Evolutionary conservation across 2,329 filamentous ascomycete genomes (phyloP).

Genomic region (Sarocladiaceae sp.): DNA sequence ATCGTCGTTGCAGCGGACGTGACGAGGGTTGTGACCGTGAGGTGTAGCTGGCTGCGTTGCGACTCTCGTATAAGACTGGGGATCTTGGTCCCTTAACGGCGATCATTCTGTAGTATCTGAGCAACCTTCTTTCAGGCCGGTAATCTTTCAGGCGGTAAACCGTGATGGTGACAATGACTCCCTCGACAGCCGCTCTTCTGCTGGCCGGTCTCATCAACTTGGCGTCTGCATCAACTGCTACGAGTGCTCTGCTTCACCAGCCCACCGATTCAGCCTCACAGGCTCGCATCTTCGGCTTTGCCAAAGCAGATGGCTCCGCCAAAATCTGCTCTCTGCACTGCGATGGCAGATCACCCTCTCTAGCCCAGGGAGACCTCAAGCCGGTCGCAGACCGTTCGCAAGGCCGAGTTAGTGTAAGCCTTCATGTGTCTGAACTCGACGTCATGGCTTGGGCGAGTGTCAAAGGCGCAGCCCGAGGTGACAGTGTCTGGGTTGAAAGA

Average conservation of each 20-base stretch:
- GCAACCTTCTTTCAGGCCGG: no score
- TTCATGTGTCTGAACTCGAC: background rate
- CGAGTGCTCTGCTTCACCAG: background rate
- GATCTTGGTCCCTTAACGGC: no score
- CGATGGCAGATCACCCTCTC: background rate
- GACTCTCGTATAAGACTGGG: no score
- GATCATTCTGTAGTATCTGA: no score
- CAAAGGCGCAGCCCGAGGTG: background rate
- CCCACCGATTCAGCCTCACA: background rate
- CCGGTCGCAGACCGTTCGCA: background rate
- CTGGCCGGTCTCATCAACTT: background rate
- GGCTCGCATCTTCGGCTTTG: background rate
- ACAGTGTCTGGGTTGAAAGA: background rate
- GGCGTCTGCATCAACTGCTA: background rate
- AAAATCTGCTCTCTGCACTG: background rate
- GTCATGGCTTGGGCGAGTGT: background rate
- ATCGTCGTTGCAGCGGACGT: no score
- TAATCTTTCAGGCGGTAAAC: no score
- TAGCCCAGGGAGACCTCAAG: background rate
- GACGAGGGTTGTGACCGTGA: no score
- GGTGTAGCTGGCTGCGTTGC: no score
- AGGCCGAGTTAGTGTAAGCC: background rate
- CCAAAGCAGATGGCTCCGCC: background rate
- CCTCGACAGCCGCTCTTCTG: background rate
- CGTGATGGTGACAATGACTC: background rate